phyloP scores from a whole-genome alignment of 1,284 basidiomycete species.

The Rhodotorula sp. region DNA sequence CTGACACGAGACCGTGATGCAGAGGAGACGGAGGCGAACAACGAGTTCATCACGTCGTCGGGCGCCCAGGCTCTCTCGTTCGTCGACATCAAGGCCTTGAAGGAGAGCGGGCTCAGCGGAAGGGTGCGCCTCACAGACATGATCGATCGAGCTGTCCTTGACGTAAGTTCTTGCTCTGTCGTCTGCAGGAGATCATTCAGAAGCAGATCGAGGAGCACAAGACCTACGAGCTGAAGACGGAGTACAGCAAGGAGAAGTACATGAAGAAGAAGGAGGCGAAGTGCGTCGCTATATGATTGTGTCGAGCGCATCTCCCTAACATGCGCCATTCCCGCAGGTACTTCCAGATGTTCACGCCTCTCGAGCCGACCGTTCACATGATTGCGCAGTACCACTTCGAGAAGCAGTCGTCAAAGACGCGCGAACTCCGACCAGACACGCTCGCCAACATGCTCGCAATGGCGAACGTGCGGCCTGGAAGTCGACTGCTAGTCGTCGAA shows the following conservation, averaged over 20 bases:
- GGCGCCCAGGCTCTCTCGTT: conserved; percentile 72
- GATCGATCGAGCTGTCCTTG: no score
- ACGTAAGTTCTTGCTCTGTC: neutral
- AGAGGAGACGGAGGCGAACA: conserved; percentile 87
- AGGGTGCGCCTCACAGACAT: conserved; percentile 55
- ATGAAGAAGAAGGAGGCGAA: conserved; percentile 91
- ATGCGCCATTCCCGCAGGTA: conserved; percentile 58
- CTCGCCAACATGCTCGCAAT: conserved; percentile 82
- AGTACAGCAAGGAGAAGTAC: conserved; percentile 96
- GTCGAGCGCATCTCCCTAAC: neutral
- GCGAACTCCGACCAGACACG: conserved; percentile 81
- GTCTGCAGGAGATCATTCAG: conserved; percentile 80
- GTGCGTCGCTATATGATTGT: conserved; percentile 54
- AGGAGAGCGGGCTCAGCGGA: conserved; percentile 69
- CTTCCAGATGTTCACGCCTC: conserved; percentile 79
- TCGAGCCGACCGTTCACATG: conserved; percentile 84
- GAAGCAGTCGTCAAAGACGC: conserved; percentile 69
- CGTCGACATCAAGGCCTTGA: conserved; percentile 75
- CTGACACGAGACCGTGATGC: neutral
- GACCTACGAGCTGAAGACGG: conserved; percentile 86
- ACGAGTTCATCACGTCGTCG: conserved; percentile 73
- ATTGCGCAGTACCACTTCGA: conserved; percentile 84
- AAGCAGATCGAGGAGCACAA: conserved; percentile 87
- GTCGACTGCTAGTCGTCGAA: conserved; percentile 84
- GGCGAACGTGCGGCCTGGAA: conserved; percentile 79